Percentiles rank a stretch among this genome's conserved stretches.
phyloP scores from a whole-genome alignment of 805 yeast genomes.

The Candida pini region DNA sequence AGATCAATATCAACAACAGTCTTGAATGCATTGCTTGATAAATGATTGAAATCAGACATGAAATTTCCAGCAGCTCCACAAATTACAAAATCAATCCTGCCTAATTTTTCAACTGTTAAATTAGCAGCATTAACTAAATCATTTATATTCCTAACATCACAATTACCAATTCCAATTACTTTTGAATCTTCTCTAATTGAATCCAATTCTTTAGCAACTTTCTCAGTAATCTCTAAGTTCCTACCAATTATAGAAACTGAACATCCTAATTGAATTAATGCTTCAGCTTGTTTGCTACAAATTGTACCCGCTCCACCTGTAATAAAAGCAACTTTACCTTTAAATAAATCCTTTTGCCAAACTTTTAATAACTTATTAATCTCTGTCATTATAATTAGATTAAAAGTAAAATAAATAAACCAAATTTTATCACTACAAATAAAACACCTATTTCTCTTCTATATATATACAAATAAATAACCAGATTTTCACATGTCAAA shows the following conservation, averaged over 20 bases:
- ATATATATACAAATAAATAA: too few relatives aligned
- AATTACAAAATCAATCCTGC: constrained; percentile 79
- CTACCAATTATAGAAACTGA: constrained; percentile 84
- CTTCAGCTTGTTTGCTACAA: constrained; percentile 85
- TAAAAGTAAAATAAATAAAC: too few relatives aligned
- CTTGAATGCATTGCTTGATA: constrained; percentile 83
- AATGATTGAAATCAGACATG: constrained; percentile 67
- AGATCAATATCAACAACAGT: constrained; percentile 83
- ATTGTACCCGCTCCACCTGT: constrained; percentile 98
- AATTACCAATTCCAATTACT: constrained; percentile 64
- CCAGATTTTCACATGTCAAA: too few relatives aligned
- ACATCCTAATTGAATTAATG: constrained; percentile 78
- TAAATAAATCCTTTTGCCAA: constrained; percentile 60
- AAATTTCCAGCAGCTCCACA: constrained; percentile 98
- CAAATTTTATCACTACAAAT: too few relatives aligned
- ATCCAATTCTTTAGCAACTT: constrained; percentile 64
- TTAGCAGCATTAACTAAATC: constrained; percentile 61
- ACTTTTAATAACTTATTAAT: constrained; percentile 2
- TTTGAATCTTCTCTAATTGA: constrained; percentile 50
- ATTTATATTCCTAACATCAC: constrained; percentile 72
- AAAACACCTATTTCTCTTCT: too few relatives aligned
- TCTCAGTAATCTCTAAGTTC: constrained; percentile 55
- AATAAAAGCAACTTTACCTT: constrained; percentile 81
- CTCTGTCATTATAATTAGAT: not conserved
- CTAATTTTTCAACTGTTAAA: constrained; percentile 59